Evolutionary conservation across 2,329 filamentous ascomycete genomes (phyloP), one percentile per base, ranked within the genome.

Genomic region (Colletotrichum spaethianum): DNA sequence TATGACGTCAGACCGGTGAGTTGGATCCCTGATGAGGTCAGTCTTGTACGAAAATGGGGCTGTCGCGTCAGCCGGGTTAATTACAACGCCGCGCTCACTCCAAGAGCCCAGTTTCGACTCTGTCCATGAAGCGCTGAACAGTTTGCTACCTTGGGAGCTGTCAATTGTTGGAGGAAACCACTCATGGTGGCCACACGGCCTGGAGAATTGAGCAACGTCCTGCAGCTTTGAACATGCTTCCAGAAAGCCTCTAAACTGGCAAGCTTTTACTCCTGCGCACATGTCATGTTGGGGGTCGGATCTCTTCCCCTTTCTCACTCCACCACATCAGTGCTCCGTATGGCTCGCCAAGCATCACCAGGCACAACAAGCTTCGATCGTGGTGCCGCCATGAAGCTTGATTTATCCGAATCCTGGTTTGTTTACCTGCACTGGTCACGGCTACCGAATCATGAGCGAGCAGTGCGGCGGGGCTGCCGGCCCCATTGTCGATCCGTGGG

Each of bases 291-390:
- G n/a, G n/a, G n/a, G n/a, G n/a, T n/a, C n/a, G n/a, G n/a, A n/a
- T n/a, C n/a, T n/a, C n/a, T n/a, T n/a, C n/a, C n/a, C n/a, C n/a
- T n/a, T n/a, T n/a, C n/a, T n/a, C n/a, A n/a, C n/a, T n/a, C n/a
- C n/a, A n/a, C 26, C 28, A 20, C 28, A 46, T 23, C 11, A 7
- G 46, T 23, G 18, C 3, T 44, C 26, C 40, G 26, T 38, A 9
- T 7, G 44, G 26, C 26, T 31, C 20, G 56, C 26, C 56, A 44
- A 60, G 57, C 28, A 44, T 33, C 26, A 40, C 18, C 57, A 46
- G 46, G 57, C 18, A 16, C 9, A 12, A 33, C 57, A 61, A 61
- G 40, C 57, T 61, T 61, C 26, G 57, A 16, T n/a, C 26, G 26
- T 18, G 31, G n/a, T 16, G 20, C 42, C 16, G 20, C 12, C 36